phyloP scores from a whole-genome alignment of 2,329 filamentous ascomycete genomes.

The Aaosphaeria arxii region DNA sequence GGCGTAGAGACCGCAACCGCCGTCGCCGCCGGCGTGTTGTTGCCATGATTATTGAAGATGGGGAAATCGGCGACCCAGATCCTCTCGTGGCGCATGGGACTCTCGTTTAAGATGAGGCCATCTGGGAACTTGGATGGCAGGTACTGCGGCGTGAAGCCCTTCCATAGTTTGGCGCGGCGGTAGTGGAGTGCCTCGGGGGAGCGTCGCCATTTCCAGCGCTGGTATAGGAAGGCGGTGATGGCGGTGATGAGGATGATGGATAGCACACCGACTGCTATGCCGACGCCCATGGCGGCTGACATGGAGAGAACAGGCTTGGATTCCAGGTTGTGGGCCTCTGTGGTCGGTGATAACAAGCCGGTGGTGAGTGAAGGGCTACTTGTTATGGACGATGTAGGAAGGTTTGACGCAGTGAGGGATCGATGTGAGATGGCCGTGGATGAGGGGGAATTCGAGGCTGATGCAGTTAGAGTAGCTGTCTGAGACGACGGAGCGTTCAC shows the following conservation, averaged over 20 bases:
- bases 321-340: not conserved
- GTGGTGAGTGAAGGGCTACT: not conserved
- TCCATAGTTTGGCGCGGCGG: conserved; percentile 12
- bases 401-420: not conserved
- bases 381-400: not conserved
- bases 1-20: too few species aligned
- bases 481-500: not conserved
- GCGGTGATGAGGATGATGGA: conserved; percentile 4
- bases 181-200: conserved; percentile 6
- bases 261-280: conserved; percentile 11
- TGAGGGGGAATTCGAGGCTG: not conserved
- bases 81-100: too few species aligned
- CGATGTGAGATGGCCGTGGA: not conserved
- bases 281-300: conserved; percentile 14
- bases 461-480: not conserved
- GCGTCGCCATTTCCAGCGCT: not conserved
- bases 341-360: not conserved
- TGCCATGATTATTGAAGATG: too few species aligned
- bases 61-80: not conserved
- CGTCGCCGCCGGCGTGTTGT: too few species aligned
- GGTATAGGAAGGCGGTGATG: conserved; percentile 8
- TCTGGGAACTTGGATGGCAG: not conserved
- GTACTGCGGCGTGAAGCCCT: conserved; percentile 11
- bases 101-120: too few species aligned
- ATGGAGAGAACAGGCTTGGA: conserved; percentile 3